phyloP scores from a whole-genome alignment of 2,329 filamentous ascomycete species.

The Nannizziopsis barbatae region DNA sequence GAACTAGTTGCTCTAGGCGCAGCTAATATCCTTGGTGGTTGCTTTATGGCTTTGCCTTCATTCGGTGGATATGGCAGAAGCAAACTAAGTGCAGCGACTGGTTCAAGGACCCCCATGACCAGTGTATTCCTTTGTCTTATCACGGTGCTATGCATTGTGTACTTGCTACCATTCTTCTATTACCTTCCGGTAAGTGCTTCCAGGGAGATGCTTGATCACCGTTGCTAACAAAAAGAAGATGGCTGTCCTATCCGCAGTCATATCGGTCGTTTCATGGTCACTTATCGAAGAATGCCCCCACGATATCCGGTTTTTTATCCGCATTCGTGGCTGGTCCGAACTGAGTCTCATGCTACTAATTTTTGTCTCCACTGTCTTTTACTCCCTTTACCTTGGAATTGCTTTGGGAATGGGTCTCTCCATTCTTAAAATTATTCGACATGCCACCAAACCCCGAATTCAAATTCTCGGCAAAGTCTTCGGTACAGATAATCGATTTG shows the following conservation, averaged over 20 bases:
- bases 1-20: slow-evolving; percentile 85
- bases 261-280: slow-evolving; percentile 87
- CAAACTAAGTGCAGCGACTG: slow-evolving; percentile 88
- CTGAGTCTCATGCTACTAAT: slow-evolving; percentile 80
- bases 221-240: slow-evolving; percentile 46
- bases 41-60: slow-evolving; percentile 83
- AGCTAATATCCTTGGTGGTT: slow-evolving; percentile 80
- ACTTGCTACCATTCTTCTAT: slow-evolving; percentile 82
- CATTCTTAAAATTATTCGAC: slow-evolving; percentile 75
- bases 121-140: slow-evolving; percentile 77
- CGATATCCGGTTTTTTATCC: slow-evolving; percentile 80
- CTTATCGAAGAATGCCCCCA: slow-evolving; percentile 91
- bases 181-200: slow-evolving; percentile 74
- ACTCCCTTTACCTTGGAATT: slow-evolving; percentile 86
- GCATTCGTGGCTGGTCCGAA: slow-evolving; percentile 76
- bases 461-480: slow-evolving; percentile 88
- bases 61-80: slow-evolving; percentile 95
- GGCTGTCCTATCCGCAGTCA: slow-evolving; percentile 86
- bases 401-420: slow-evolving; percentile 88
- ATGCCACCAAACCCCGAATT: slow-evolving; percentile 84
- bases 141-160: slow-evolving; percentile 67
- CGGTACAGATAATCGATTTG: slow-evolving; percentile 64
- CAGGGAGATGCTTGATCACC: no score
- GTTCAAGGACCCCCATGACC: slow-evolving; percentile 86
- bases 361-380: slow-evolving; percentile 85